Evolutionary conservation across 108 stramenopile species (phyloP), one percentile per base, ranked within the genome.

Genomic region (Nitzschia sp.): DNA sequence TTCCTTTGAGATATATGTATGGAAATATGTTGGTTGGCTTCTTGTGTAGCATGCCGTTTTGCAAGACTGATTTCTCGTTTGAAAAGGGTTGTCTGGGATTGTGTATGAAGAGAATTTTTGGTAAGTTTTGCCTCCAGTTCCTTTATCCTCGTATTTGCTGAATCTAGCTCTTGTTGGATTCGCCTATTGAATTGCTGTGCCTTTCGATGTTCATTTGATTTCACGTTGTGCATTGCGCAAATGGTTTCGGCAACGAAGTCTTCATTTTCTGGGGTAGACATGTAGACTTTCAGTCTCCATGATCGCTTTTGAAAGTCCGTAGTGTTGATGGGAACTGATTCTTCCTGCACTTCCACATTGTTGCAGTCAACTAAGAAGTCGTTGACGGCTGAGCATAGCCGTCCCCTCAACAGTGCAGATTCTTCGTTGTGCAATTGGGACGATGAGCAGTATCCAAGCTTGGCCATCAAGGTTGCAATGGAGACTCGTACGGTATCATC

Each of bases 251-350:
- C 62, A 20, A 76, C 39, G 42, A 69, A 76, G 9, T 69, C 68
- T 58, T 76, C 75, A 41, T 69, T 76, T n/a, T 76, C 75, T 2
- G 61, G 43, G 41, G 53, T 69, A 6, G 68, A 54, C 25, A 63
- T 37, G 2, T 37, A 46, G n/a, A 48, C 14, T 48, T 65, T 63
- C 5, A 76, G 56, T 15, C 75, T 67, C 20, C 64, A 50, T 25
- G 42, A 69, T 10, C 75, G 58, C 34, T 65, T 63, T 34, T 5
- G 37, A 12, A 25, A 17, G 17, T 6, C 46, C 46, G n/a, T 6
- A 5, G 46, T 3, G 1, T 17, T 15, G 2, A 48, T 17, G 6
- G n/a, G 17, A 15, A 6, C 3, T 17, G 12, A 37, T 19, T 11
- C 14, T 0, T 26, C 7, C 39, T 7, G 11, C 10, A 19, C 10